Evolutionary conservation across 129 eudicot species (phyloP), one percentile per base, ranked within the genome.

Genomic region (Artemisia tridentata): DNA sequence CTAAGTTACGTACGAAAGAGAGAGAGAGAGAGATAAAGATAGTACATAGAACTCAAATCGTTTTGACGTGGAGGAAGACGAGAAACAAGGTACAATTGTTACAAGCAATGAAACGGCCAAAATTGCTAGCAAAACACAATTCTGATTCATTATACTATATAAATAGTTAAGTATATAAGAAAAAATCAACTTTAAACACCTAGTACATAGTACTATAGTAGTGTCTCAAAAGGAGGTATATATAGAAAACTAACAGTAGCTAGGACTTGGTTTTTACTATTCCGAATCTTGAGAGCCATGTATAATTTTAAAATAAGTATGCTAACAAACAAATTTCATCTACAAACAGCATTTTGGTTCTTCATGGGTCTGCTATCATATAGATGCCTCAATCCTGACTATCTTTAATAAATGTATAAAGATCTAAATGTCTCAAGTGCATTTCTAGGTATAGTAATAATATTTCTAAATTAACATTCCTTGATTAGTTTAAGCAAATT

Each of bases 21-120:
- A 43, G 5, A 53, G n/a, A 52, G 27, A 63, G 31, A 51, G 64
- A 67, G 57, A 63, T 17, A 48, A 29, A 29, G 17, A 5, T 2
- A 13, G 31, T 90, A 90, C 96, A 63, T 86, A 83, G 80, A 86
- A 90, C 2, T 74, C 62, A 64, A 84, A 90, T 11, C 63, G 84
- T 76, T 74, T 79, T 8, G 86, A n/a, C 29, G 63, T 74, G 11
- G 69, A 46, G 7, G 81, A 73, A 19, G 86, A 53, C 12, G 87
- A 83, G 58, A 77, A 82, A 67, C 58, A 78, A 17, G 69, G 54
- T 41, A 21, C 56, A 66, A 63, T 11, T 17, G 66, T 60, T 29
- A 79, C 41, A 67, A 81, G 46, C 15, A 73, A 2, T 50, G 65
- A 5, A 7, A 59, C n/a, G 47, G 27, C 47, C 1, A 74, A 49